Conservation (phyloP, 257 asterid genomes). For the Fraxinus pennsylvanica region DNA sequence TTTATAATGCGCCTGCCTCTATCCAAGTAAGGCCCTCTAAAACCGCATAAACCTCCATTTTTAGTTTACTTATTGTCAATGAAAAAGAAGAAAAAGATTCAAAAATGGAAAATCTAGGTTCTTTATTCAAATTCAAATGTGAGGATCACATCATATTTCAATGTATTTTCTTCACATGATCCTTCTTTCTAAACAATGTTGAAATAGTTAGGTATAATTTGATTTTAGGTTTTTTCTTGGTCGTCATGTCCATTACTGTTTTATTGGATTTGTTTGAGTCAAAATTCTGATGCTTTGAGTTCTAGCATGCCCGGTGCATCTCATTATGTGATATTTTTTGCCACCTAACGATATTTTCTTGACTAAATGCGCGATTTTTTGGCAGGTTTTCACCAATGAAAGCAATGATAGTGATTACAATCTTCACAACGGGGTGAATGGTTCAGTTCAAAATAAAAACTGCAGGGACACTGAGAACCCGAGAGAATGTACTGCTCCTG, state of each 20-base stretch:
- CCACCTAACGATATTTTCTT: conserved; percentile 4
- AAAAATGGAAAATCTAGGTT: too few relatives aligned
- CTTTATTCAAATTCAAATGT: too few relatives aligned
- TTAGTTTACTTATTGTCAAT: not conserved
- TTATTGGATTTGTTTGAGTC: not conserved
- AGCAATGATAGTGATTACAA: conserved; percentile 6
- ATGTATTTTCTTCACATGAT: too few relatives aligned
- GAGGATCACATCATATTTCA: too few relatives aligned
- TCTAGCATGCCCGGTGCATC: not conserved
- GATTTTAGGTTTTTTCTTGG: not conserved
- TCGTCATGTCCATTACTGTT: not conserved
- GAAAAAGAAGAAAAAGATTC: not conserved
- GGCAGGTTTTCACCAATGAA: conserved; percentile 43
- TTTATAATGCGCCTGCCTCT: conserved; percentile 38
- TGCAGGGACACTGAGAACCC: not conserved
- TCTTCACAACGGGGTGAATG: conserved; percentile 14
- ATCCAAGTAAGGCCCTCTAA: conserved; percentile 39
- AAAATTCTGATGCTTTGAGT: not conserved
- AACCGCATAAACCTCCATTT: not conserved
- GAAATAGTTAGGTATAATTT: not conserved
- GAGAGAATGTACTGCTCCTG: conserved; percentile 17
- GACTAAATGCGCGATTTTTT: not conserved
- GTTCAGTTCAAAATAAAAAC: conserved; percentile 29
- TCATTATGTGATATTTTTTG: too few relatives aligned
- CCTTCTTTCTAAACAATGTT: not conserved